Evolutionary conservation across 805 yeast species (phyloP).

Genomic region (Dipodascus albidus): DNA sequence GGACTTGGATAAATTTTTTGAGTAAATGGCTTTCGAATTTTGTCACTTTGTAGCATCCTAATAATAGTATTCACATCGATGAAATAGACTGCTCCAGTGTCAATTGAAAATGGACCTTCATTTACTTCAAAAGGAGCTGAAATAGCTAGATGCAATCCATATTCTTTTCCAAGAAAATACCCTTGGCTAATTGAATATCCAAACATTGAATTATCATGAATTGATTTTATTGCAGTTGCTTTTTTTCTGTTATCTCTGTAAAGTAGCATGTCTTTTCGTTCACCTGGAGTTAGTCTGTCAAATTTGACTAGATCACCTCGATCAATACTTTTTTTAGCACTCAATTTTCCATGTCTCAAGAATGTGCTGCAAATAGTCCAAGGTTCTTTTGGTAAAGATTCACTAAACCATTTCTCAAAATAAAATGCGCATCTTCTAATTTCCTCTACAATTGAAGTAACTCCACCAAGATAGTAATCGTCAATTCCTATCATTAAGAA

Average conservation of each 20-base stretch:
- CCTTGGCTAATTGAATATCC: conserved; percentile 37
- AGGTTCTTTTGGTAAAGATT: conserved; percentile 17
- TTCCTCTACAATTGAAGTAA: conserved; percentile 35
- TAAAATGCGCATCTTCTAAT: conserved; percentile 29
- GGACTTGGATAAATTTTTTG: conserved; percentile 11
- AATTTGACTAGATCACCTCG: background rate
- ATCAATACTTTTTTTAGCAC: background rate
- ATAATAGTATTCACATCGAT: conserved; percentile 5
- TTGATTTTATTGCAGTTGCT: conserved; percentile 10
- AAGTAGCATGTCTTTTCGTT: background rate
- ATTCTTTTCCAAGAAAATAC: conserved; percentile 26
- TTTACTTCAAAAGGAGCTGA: conserved; percentile 36
- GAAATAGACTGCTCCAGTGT: conserved; percentile 14
- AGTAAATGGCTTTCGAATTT: background rate
- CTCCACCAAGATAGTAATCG: conserved; percentile 41
- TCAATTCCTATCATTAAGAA: conserved; percentile 32
- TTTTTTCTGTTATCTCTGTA: conserved; percentile 1
- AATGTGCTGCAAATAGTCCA: conserved; percentile 27
- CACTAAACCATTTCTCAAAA: conserved; percentile 33
- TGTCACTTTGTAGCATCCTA: background rate
- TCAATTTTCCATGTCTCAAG: conserved; percentile 14
- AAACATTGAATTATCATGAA: conserved; percentile 29
- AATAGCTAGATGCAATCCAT: conserved; percentile 34
- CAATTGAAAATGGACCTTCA: conserved; percentile 4
- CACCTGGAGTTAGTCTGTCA: background rate